A percentile compares a stretch with the other conserved stretches of the same genome.
Conservation (phyloP, 2,329 filamentous ascomycete species). For the Fusarium sp. region DNA sequence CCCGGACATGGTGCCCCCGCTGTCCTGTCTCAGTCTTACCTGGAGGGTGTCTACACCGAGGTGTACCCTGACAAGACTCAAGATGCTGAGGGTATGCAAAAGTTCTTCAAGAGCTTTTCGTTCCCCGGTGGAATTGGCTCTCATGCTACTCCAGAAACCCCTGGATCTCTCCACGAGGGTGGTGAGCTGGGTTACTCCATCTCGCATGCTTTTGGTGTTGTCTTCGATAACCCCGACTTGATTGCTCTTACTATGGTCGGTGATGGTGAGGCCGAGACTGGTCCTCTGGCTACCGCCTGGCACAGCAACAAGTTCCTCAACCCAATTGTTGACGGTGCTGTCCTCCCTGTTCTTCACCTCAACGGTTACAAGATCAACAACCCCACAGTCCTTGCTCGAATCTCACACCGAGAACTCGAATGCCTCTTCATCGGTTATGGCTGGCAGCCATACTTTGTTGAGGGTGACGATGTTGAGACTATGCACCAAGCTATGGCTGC, state of each 20-base stretch:
- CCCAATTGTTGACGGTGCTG: slow-evolving; percentile 79
- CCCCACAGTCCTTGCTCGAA: slow-evolving; percentile 76
- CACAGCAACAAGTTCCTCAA: slow-evolving; percentile 86
- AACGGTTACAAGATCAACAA: slow-evolving; percentile 91
- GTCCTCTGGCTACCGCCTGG: slow-evolving; percentile 81
- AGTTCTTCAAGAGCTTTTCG: slow-evolving; percentile 85
- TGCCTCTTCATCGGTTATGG: slow-evolving; percentile 77
- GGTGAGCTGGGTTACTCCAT: slow-evolving; percentile 85
- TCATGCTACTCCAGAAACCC: slow-evolving; percentile 81
- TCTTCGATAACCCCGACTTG: slow-evolving; percentile 78
- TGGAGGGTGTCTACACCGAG: slow-evolving; percentile 81
- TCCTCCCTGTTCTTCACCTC: slow-evolving; percentile 79
- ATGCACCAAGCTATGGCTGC: slow-evolving; percentile 87
- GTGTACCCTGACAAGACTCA: slow-evolving; percentile 79
- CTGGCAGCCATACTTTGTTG: slow-evolving; percentile 83
- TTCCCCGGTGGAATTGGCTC: slow-evolving; percentile 83
- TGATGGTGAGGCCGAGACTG: slow-evolving; percentile 84
- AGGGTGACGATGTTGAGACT: slow-evolving; percentile 74
- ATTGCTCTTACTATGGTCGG: slow-evolving; percentile 83
- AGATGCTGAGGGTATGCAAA: slow-evolving; percentile 73
- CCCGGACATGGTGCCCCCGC: slow-evolving; percentile 82
- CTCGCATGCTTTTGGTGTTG: slow-evolving; percentile 79
- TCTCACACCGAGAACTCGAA: slow-evolving; percentile 77
- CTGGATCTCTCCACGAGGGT: slow-evolving; percentile 80
- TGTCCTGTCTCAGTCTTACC: slow-evolving; percentile 78